These are phyloP conservation scores for Tolypocladium amazonense DNA, from an alignment of 2,329 filamentous ascomycete species.

Conservation along the genomic window DNA sequence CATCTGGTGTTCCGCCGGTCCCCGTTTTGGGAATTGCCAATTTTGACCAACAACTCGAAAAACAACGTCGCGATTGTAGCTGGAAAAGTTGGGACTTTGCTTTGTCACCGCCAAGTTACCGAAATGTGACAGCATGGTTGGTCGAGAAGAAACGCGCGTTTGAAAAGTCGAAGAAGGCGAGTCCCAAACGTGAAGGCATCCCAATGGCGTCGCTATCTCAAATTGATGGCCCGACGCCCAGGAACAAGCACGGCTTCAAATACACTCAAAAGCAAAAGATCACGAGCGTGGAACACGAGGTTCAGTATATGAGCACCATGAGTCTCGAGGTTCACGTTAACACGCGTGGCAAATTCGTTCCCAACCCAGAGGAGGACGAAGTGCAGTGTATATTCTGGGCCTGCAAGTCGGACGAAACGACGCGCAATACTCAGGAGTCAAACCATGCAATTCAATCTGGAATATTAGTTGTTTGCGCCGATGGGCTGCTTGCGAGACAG, in stretches of 20 bases:
- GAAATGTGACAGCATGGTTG: conserved; percentile 63
- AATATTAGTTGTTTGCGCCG: conserved; percentile 59
- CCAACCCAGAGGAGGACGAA: conserved; percentile 85
- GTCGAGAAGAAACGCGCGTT: conserved; percentile 15
- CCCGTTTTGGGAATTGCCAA: conserved; percentile 36
- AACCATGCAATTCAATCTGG: conserved; percentile 49
- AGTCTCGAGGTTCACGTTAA: conserved; percentile 89
- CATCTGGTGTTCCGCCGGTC: conserved; percentile 40
- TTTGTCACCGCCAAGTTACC: conserved; percentile 55
- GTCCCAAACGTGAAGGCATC: conserved; percentile 12
- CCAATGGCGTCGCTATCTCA: conserved; percentile 53
- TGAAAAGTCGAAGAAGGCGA: conserved; percentile 9
- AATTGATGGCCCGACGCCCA: conserved; percentile 80
- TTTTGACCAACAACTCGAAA: conserved; percentile 38
- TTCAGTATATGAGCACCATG: conserved; percentile 94
- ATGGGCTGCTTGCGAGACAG: conserved; percentile 45
- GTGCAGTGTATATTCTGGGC: conserved; percentile 87
- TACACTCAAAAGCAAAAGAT: conserved; percentile 69
- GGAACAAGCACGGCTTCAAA: conserved; percentile 72
- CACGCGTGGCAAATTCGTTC: conserved; percentile 66
- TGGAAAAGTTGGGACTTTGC: conserved; percentile 64
- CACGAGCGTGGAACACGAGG: conserved; percentile 70
- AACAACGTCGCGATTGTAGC: conserved; percentile 41
- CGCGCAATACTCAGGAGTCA: conserved; percentile 25
- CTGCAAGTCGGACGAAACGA: conserved; percentile 59